These are phyloP conservation scores for Solanum appendiculatum DNA, from an alignment of 257 asterid genomes.

Conservation along the genomic window DNA sequence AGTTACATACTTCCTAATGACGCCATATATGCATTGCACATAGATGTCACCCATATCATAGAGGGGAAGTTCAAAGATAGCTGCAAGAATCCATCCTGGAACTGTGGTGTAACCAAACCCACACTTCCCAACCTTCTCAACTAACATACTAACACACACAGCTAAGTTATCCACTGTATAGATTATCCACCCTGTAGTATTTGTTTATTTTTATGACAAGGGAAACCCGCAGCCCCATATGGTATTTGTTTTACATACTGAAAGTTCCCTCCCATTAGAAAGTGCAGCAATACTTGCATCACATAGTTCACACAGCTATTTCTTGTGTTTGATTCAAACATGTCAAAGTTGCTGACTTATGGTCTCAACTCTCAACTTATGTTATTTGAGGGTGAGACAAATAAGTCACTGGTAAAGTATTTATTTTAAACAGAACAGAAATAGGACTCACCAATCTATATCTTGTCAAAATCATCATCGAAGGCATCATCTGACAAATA, in stretches of 20 bases:
- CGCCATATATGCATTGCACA: background rate
- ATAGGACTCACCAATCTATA: conserved; percentile 36
- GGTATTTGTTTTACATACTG: background rate
- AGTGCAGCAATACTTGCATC: background rate
- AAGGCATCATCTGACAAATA: conserved; percentile 57
- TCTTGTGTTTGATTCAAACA: background rate
- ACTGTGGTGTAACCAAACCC: background rate
- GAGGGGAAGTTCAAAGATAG: background rate
- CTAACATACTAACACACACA: background rate
- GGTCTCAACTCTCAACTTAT: background rate
- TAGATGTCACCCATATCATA: background rate
- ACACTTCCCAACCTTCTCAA: background rate
- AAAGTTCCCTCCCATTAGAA: background rate
- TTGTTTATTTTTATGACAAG: too few relatives aligned
- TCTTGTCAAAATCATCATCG: conserved; percentile 83
- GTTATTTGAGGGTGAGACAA: background rate
- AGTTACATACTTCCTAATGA: background rate
- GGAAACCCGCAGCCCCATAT: too few relatives aligned
- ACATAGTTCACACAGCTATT: background rate
- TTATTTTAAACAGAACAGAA: background rate
- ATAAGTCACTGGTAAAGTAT: background rate
- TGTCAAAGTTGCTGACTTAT: background rate
- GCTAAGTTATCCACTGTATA: background rate
- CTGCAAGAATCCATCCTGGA: background rate
- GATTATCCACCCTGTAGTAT: background rate